phyloP scores from a whole-genome alignment of 2,329 filamentous ascomycete species.

The Pestalotiopsis fici region DNA sequence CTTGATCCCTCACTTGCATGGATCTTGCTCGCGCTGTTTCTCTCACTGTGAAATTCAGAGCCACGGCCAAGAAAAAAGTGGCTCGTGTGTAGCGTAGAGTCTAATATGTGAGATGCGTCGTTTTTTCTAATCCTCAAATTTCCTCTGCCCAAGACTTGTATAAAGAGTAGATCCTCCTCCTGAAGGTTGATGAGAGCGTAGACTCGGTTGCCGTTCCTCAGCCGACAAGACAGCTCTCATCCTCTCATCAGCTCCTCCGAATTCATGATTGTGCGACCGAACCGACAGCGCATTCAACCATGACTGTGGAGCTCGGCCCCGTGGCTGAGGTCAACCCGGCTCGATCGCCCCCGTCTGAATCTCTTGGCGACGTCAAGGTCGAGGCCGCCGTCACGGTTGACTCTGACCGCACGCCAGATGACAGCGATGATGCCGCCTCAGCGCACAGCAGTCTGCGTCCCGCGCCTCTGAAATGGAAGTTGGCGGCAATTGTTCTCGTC shows the following conservation, averaged over 20 bases:
- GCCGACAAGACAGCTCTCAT: neutral
- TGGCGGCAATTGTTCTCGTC: slow-evolving; percentile 50
- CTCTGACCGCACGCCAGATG: neutral
- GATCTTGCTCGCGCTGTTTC: neutral
- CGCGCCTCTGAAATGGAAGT: slow-evolving; percentile 20
- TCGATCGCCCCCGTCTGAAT: neutral
- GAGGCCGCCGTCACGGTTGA: neutral
- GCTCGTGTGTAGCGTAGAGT: neutral
- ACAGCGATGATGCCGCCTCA: neutral
- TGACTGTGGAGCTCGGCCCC: neutral
- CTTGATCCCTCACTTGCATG: neutral
- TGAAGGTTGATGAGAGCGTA: neutral
- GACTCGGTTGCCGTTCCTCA: too few species aligned
- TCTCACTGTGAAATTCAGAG: neutral
- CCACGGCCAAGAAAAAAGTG: neutral
- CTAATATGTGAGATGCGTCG: neutral
- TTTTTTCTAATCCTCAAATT: too few species aligned
- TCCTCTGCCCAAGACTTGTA: neutral
- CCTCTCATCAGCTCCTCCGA: neutral
- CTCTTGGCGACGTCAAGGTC: neutral
- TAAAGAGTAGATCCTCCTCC: neutral
- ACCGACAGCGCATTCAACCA: neutral
- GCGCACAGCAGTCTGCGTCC: neutral
- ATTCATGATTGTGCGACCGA: neutral
- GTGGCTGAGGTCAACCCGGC: neutral